phyloP scores from a whole-genome alignment of 1,284 basidiomycete species.

The Ganoderma lucidum region DNA sequence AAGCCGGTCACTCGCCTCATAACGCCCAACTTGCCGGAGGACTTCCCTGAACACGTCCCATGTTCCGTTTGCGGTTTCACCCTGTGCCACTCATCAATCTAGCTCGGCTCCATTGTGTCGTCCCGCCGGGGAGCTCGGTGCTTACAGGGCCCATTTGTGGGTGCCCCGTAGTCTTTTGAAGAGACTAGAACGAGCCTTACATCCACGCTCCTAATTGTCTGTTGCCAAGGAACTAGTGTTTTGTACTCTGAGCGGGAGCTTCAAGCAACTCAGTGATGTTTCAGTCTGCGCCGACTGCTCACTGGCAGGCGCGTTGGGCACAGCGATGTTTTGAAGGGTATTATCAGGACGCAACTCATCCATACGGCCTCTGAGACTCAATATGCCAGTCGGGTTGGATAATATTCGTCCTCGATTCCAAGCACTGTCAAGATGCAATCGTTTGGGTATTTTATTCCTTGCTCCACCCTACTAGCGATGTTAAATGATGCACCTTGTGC shows the following conservation, averaged over 20 bases:
- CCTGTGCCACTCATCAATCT: slow-evolving; percentile 7
- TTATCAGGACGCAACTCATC: background rate
- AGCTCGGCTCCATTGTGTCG: slow-evolving; percentile 9
- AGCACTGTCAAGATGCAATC: too few relatives aligned
- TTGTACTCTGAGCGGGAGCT: background rate
- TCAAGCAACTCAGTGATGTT: slow-evolving; percentile 1
- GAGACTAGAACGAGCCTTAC: slow-evolving; percentile 2
- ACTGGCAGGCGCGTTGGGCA: background rate
- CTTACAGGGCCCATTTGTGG: background rate
- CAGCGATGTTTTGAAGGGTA: background rate
- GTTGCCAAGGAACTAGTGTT: slow-evolving; percentile 13
- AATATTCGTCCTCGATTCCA: too few relatives aligned
- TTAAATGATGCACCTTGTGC: background rate
- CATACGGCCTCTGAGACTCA: background rate
- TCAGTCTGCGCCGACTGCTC: background rate
- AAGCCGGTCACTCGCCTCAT: background rate
- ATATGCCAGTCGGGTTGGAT: background rate
- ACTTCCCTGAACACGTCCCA: background rate
- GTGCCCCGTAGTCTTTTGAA: slow-evolving; percentile 7
- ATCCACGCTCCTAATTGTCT: slow-evolving; percentile 1
- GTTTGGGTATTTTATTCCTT: too few relatives aligned
- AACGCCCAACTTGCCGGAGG: background rate
- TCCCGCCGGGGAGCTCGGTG: background rate
- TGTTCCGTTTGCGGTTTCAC: background rate
- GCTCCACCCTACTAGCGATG: too few relatives aligned